These are phyloP conservation scores for Colletotrichum higginsianum DNA, from an alignment of 2,329 filamentous ascomycete genomes.

Conservation along the genomic window DNA sequence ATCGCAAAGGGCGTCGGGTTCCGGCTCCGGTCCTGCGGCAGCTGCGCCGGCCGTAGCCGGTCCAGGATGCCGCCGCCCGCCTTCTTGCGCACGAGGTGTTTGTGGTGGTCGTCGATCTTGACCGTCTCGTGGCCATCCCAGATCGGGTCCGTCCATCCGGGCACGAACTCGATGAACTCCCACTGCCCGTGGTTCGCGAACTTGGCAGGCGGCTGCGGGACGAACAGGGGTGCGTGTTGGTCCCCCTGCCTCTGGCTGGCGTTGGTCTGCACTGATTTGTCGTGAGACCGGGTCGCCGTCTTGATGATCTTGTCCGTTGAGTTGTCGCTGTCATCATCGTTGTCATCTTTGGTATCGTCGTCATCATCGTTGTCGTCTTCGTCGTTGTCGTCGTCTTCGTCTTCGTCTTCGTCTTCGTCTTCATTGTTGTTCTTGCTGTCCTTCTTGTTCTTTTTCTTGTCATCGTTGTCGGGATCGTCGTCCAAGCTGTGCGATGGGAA, in stretches of 20 bases:
- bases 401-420: not conserved
- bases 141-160: conserved; percentile 48
- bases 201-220: not conserved
- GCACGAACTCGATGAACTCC: conserved; percentile 42
- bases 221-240: not conserved
- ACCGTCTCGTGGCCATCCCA: conserved; percentile 45
- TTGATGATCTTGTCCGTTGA: not conserved
- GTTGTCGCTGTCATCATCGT: not conserved
- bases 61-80: not conserved
- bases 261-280: not conserved
- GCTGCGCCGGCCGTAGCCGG: conserved; percentile 33
- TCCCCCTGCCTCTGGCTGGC: not conserved
- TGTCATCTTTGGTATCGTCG: not conserved
- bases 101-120: conserved; percentile 4
- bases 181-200: conserved; percentile 3
- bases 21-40: conserved; percentile 43
- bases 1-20: conserved; percentile 48
- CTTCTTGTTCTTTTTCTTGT: not conserved
- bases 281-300: not conserved
- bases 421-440: not conserved
- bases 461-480: not conserved
- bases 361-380: not conserved
- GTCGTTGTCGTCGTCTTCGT: not conserved
- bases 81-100: not conserved
- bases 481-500: conserved; percentile 2